Evolutionary conservation across 2,329 filamentous ascomycete species (phyloP), one percentile per base, ranked within the genome.

Genomic region (Parasarocladium wereldwijsianum): DNA sequence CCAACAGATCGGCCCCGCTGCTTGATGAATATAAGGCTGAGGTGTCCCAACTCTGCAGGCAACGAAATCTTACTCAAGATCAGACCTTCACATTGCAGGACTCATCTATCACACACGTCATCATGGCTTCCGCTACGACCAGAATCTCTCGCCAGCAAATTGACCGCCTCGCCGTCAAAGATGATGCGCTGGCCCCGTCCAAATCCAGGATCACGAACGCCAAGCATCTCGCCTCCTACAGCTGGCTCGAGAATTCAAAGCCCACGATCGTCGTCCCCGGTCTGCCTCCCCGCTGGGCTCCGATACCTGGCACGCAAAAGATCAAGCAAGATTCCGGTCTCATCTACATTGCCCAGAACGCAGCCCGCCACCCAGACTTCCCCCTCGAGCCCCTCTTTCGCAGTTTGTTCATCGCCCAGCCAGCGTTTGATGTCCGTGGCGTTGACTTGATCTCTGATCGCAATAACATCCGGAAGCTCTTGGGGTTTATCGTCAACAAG

Each of bases 321-420:
- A 26, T 61, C 5, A 34, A 39, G 6, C 47, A 52, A 32, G 58
- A 62, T 39, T 45, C 46, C 7, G 60, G 60, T 6, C 38, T 48
- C 3, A 17, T 54, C n/a, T 62, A 56, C 39, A 55, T 58, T 32
- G 49, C 47, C 16, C 54, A 64, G 34, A 65, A 65, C 43, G 55
- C 56, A 4, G 55, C 54, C 24, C 55, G 57, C 21, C 46, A 56
- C 32, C 57, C 58, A 1, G 39, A 47, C 0, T 54, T 46, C 28
- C 61, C 60, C 0, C 42, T 66, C 4, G 60, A 65, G 35, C 57
- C 60, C 0, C 44, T 64, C 0, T 64, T 65, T 33, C 57, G 58
- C 22, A 47, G 59, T 1, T 34, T 64, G 4, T 57, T 51, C 35
- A 38, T 46, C 17, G 38, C 40, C 6, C 26, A 58, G 14, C 56